These are phyloP conservation scores for Fraxinus cuspidata DNA, from an alignment of 257 asterid species.

Conservation along the genomic window DNA sequence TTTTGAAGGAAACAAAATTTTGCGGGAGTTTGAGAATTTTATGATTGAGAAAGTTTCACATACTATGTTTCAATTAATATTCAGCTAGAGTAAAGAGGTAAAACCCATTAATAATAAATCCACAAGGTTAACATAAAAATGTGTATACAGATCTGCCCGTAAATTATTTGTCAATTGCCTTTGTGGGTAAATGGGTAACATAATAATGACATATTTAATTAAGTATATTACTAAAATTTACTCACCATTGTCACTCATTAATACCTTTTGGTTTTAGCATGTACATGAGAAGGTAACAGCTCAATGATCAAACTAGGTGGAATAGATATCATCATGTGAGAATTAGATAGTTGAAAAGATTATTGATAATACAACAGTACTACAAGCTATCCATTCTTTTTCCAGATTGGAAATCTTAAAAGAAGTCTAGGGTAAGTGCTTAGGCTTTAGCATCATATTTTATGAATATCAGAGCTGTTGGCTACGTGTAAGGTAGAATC, in stretches of 20 bases:
- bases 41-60: neutral
- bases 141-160: neutral
- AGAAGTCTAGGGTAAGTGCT: too few species aligned
- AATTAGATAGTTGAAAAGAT: too few species aligned
- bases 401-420: too few species aligned
- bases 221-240: neutral
- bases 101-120: neutral
- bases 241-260: neutral
- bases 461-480: too few species aligned
- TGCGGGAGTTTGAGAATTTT: neutral
- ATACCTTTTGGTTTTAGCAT: conserved; percentile 1
- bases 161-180: neutral
- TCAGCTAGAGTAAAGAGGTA: neutral
- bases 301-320: neutral
- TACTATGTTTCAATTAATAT: neutral
- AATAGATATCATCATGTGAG: too few species aligned
- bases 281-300: neutral
- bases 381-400: too few species aligned
- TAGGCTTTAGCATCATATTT: too few species aligned
- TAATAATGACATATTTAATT: neutral
- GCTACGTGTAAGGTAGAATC: neutral
- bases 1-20: neutral
- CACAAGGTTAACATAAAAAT: neutral
- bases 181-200: neutral
- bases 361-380: too few species aligned